These are phyloP conservation scores for Collybia sp. DNA, from an alignment of 768 basidiomycete species.

Conservation along the genomic window DNA sequence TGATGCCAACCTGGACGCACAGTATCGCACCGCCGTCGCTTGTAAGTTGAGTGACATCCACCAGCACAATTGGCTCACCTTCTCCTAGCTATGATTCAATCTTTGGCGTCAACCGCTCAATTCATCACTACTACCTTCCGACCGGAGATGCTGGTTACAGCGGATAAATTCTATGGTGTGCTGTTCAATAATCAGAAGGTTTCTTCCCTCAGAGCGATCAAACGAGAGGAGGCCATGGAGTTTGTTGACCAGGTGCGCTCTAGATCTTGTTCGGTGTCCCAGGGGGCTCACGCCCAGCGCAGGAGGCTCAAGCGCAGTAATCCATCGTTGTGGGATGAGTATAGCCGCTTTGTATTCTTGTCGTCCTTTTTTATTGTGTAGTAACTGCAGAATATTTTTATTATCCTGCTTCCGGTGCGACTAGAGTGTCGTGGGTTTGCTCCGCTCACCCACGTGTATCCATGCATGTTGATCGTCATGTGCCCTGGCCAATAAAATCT, in stretches of 20 bases:
- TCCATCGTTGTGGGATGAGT: background rate
- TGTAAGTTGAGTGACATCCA: slow-evolving; percentile 42
- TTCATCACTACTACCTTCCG: slow-evolving; percentile 99
- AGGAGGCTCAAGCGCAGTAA: slow-evolving; percentile 25
- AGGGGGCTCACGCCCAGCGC: background rate
- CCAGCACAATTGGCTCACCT: background rate
- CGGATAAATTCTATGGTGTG: slow-evolving; percentile 97
- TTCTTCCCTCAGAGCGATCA: slow-evolving; percentile 83
- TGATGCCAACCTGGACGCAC: slow-evolving; percentile 96
- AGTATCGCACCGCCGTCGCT: slow-evolving; percentile 95
- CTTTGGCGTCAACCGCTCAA: slow-evolving; percentile 81
- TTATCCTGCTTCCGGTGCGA: too few species aligned
- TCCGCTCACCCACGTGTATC: too few species aligned
- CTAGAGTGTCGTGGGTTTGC: too few species aligned
- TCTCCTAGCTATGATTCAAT: slow-evolving; percentile 85
- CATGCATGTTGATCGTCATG: too few species aligned
- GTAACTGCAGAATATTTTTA: background rate
- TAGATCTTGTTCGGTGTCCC: background rate
- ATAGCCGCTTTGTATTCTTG: background rate
- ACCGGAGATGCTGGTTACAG: slow-evolving; percentile 93
- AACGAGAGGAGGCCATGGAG: slow-evolving; percentile 85
- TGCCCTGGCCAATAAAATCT: too few species aligned
- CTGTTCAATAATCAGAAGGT: slow-evolving; percentile 96
- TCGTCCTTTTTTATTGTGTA: background rate
- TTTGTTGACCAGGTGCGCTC: slow-evolving; percentile 84